Conservation (phyloP, 805 yeast species). For the Starmerella roubikii region DNA sequence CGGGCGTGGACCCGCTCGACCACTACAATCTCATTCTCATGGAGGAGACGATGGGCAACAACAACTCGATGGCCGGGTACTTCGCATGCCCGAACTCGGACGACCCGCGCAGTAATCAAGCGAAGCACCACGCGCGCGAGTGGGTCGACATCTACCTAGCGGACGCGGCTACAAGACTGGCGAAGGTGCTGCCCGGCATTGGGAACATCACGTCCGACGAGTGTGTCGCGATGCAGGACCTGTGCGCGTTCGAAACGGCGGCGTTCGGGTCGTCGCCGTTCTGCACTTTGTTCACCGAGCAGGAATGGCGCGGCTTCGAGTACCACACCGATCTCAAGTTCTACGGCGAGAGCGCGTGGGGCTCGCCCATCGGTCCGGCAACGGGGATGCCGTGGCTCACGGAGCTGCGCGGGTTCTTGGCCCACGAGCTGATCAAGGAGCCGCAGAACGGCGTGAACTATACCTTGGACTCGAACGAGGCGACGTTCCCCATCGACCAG, state of each 20-base stretch:
- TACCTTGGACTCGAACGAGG: conserved; percentile 25
- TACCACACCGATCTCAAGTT: conserved; percentile 46
- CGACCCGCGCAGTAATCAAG: conserved; percentile 19
- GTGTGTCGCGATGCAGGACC: conserved; percentile 38
- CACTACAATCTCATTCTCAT: conserved; percentile 26
- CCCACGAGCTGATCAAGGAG: conserved; percentile 37
- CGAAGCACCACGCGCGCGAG: conserved; percentile 21
- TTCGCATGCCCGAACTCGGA: conserved; percentile 28
- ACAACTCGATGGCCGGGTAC: conserved; percentile 30
- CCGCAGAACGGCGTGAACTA: conserved; percentile 36
- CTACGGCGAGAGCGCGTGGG: conserved; percentile 53
- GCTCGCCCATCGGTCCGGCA: conserved; percentile 36
- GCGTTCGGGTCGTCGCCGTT: conserved; percentile 53
- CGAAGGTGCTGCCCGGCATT: conserved; percentile 40
- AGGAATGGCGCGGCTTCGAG: conserved; percentile 49
- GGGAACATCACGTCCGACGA: conserved; percentile 39
- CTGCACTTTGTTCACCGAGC: conserved; percentile 53
- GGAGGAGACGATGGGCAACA: conserved; percentile 24
- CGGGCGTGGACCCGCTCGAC: conserved; percentile 22
- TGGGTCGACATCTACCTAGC: conserved; percentile 35
- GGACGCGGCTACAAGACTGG: conserved; percentile 45
- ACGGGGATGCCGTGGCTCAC: conserved; percentile 47
- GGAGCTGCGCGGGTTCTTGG: conserved; percentile 32
- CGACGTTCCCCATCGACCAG: conserved; percentile 31
- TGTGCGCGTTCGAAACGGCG: conserved; percentile 67